phyloP scores from a whole-genome alignment of 2,329 filamentous ascomycete genomes.

The Tolypocladium tropicale region DNA sequence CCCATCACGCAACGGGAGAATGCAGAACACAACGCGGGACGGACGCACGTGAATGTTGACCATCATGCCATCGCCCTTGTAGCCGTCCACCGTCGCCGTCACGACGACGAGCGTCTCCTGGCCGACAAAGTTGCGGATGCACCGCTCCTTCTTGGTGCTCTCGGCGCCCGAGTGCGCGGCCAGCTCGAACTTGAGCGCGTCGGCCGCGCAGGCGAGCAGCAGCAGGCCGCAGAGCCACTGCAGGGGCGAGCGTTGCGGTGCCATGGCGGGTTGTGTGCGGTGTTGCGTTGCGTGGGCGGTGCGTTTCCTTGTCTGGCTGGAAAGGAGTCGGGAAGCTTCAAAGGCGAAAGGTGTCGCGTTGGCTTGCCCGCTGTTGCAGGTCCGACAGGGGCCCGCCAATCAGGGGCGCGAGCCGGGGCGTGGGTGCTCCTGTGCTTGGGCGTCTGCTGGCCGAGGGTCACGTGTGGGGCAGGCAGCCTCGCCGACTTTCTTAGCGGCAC shows the following conservation, averaged over 20 bases:
- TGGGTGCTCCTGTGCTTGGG: not conserved
- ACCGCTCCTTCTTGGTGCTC: slow-evolving; percentile 63
- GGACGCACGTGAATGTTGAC: slow-evolving; percentile 81
- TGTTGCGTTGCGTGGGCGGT: not conserved
- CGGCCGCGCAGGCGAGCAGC: slow-evolving; percentile 41
- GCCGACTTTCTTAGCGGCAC: not conserved
- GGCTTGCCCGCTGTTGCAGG: not conserved
- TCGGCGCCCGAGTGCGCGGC: slow-evolving; percentile 46
- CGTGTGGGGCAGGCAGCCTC: not conserved
- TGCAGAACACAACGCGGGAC: slow-evolving; percentile 16
- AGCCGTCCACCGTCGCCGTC: slow-evolving; percentile 78
- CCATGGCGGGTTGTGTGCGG: slow-evolving; percentile 31
- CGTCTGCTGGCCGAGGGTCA: not conserved
- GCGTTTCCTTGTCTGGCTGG: slow-evolving; percentile 4
- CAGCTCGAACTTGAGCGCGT: slow-evolving; percentile 90
- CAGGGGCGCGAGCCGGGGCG: not conserved
- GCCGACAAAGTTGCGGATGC: slow-evolving; percentile 91
- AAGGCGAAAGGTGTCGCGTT: slow-evolving; percentile 10
- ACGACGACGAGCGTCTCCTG: slow-evolving; percentile 92
- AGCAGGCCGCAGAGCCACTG: slow-evolving; percentile 49
- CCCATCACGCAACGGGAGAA: too few relatives aligned
- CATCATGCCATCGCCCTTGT: slow-evolving; percentile 80
- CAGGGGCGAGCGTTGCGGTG: slow-evolving; percentile 40
- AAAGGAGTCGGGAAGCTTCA: not conserved
- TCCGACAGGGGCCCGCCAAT: not conserved